These are phyloP conservation scores for Termitomyces titanicus DNA, from an alignment of 768 basidiomycete species.

Conservation along the genomic window DNA sequence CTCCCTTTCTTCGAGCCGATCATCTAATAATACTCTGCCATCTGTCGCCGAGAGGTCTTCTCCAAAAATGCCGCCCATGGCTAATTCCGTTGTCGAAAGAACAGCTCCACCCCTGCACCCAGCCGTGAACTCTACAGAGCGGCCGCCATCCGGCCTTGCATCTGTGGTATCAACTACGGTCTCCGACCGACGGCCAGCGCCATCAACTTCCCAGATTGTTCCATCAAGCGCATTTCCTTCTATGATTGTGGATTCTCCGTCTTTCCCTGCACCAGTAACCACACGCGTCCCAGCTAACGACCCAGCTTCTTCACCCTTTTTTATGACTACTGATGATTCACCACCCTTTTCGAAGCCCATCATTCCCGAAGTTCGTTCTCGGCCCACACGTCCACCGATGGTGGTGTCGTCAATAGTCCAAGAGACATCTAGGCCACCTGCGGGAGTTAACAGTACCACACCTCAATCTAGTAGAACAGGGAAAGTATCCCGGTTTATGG, in stretches of 20 bases:
- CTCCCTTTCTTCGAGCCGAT: constrained; percentile 4
- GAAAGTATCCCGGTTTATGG: constrained; percentile 32
- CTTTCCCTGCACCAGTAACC: constrained; percentile 27
- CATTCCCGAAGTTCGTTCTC: background rate
- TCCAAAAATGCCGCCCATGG: constrained; percentile 26
- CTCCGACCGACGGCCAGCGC: constrained; percentile 5
- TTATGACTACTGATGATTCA: constrained; percentile 17
- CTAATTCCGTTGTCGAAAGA: constrained; percentile 4
- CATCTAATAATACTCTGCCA: constrained; percentile 20
- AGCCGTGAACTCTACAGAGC: constrained; percentile 7
- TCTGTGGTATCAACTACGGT: background rate
- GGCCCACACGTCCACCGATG: constrained; percentile 7
- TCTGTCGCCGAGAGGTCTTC: constrained; percentile 28
- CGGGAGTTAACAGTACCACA: background rate
- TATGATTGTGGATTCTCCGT: constrained; percentile 36
- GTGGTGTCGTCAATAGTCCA: constrained; percentile 5
- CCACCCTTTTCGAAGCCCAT: constrained; percentile 14
- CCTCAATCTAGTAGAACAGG: background rate
- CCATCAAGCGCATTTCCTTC: constrained; percentile 20
- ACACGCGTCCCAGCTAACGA: constrained; percentile 5
- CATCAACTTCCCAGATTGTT: background rate
- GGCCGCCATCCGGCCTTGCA: constrained; percentile 23
- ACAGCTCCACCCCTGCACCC: constrained; percentile 28
- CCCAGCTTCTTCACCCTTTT: background rate
- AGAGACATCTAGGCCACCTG: background rate